Evolutionary conservation across 352 stramenopile species (phyloP).

Genomic region (Phytophthora foliorum): DNA sequence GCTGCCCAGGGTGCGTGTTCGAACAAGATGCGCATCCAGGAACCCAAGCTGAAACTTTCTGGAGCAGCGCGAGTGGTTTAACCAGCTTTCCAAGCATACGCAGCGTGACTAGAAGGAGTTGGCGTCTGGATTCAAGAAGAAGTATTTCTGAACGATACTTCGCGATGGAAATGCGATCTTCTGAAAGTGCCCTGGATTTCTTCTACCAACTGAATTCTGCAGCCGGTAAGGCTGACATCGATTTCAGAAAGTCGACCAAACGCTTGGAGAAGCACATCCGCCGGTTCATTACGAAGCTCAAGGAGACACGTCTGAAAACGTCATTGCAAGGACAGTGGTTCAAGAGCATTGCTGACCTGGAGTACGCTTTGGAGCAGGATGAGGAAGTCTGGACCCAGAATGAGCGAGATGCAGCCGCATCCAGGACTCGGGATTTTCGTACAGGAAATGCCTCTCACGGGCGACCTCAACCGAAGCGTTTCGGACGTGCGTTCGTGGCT

Average conservation of each 20-base stretch:
- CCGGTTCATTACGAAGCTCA: slow-evolving; percentile 2
- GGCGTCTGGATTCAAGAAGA: not conserved
- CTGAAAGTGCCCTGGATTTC: not conserved
- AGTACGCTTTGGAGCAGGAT: too few relatives aligned
- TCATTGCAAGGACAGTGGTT: not conserved
- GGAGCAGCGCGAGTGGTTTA: too few relatives aligned
- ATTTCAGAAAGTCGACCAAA: not conserved
- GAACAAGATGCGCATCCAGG: too few relatives aligned
- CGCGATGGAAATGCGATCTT: not conserved
- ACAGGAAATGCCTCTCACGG: too few relatives aligned
- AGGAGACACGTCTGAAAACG: not conserved
- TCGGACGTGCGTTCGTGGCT: too few relatives aligned
- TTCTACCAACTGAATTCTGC: not conserved
- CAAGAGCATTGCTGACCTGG: not conserved
- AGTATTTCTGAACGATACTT: not conserved
- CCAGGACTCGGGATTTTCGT: too few relatives aligned
- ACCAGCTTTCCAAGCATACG: too few relatives aligned
- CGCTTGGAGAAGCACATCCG: not conserved
- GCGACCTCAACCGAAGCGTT: too few relatives aligned
- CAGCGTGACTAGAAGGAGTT: not conserved
- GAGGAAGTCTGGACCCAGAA: too few relatives aligned
- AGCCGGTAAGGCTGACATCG: not conserved
- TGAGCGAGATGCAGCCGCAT: too few relatives aligned
- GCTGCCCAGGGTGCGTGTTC: too few relatives aligned
- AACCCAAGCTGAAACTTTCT: too few relatives aligned